Evolutionary conservation across 2,329 filamentous ascomycete genomes (phyloP), one percentile per base, ranked within the genome.

Genomic region (Pestalotiopsis sp.): DNA sequence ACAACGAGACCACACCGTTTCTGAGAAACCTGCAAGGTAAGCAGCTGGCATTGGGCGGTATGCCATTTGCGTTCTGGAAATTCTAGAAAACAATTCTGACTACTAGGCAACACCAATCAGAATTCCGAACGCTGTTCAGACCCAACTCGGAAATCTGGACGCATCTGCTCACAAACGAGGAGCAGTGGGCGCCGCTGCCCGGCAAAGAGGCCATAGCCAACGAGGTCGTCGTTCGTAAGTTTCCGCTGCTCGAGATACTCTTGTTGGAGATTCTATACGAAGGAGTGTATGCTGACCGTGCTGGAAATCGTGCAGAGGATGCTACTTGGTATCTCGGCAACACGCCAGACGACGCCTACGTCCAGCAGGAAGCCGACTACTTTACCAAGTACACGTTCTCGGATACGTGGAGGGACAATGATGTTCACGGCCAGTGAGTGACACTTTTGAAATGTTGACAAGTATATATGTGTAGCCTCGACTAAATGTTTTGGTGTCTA

Each of bases 351-450:
- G 86, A 89, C 73, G 80, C 85, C 0, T 91, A 91, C 72, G 86
- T 88, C 0, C 76, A 83, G 49, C 79, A 88, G 60, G 83, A 87
- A 68, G 82, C 86, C 1, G 86, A 90, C 60, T 91, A 90, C 76
- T 91, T 90, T 73, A 91, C 89, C 25, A 91, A 91, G 75, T 91
- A 91, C 73, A 90, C 86, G 0, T 90, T 91, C 69, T 82, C 83
- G 4, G 86, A 88, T 68, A 82, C 82, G 1, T 90, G 87, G 87
- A 81, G 87, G 63, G 82, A 89, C 60, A 86, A 90, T 68, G 82
- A 83, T 49, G 87, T 86, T 2, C 88, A 90, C 72, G 88, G 88
- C 2, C 76, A 85, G 74, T 81, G 76, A 62, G 76, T 75, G 23
- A 60, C n/a, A 67, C 60, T 41, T 45, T 41, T 65, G 14, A 13